Evolutionary conservation across 768 basidiomycete species (phyloP).

Genomic region (Pilatotrama ljubarskyi): DNA sequence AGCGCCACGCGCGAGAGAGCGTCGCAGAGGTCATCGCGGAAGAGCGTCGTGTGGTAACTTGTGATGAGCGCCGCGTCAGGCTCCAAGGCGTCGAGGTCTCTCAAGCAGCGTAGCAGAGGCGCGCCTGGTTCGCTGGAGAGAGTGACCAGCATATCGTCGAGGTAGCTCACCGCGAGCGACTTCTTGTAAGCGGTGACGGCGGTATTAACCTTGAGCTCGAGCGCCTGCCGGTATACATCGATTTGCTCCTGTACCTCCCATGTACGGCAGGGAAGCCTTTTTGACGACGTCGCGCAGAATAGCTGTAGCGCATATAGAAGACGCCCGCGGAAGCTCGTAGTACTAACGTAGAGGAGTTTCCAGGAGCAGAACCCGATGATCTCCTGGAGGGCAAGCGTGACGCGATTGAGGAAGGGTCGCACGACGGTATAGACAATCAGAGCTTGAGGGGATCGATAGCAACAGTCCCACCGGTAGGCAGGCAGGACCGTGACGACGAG

Average conservation of each 20-base stretch:
- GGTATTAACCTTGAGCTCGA: not conserved
- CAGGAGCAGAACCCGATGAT: not conserved
- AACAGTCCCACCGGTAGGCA: slow-evolving; percentile 3
- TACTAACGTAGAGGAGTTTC: not conserved
- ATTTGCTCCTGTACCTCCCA: not conserved
- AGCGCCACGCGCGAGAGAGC: not conserved
- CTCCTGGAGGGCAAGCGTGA: not conserved
- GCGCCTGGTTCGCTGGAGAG: not conserved
- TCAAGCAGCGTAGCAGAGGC: not conserved
- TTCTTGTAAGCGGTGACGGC: not conserved
- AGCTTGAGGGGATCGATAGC: slow-evolving; percentile 16
- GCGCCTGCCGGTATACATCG: not conserved
- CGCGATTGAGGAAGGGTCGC: not conserved
- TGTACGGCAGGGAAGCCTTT: not conserved
- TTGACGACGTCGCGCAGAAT: not conserved
- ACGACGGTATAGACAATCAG: not conserved
- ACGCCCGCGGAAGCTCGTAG: not conserved
- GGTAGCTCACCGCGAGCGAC: too few relatives aligned
- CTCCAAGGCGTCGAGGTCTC: not conserved
- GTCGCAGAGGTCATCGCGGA: not conserved
- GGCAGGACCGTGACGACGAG: not conserved
- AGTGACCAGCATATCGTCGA: not conserved
- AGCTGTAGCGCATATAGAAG: not conserved
- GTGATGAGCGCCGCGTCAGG: not conserved
- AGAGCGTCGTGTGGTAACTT: not conserved